phyloP scores from a whole-genome alignment of 2,329 filamentous ascomycete genomes.

The Talaromyces marneffei region DNA sequence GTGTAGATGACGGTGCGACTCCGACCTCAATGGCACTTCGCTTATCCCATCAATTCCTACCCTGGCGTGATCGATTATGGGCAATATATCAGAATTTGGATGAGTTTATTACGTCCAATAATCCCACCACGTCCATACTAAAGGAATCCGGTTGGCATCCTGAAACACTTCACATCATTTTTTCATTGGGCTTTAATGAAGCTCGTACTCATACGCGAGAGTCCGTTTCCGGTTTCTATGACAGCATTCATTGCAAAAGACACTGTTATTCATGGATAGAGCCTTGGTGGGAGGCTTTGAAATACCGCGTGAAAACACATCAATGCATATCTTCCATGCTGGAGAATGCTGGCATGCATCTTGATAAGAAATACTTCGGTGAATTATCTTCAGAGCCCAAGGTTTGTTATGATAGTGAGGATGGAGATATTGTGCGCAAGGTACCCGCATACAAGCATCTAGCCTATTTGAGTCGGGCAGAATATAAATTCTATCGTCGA shows the following conservation, averaged over 20 bases:
- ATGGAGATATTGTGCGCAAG: background rate
- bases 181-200: background rate
- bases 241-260: no score
- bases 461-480: no score
- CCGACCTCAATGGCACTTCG: background rate
- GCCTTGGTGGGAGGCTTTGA: conserved; percentile 9
- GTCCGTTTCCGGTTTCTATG: background rate
- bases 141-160: background rate
- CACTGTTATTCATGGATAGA: background rate
- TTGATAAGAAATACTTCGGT: background rate
- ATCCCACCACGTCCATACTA: background rate
- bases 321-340: background rate
- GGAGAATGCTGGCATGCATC: background rate
- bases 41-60: background rate
- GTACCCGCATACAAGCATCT: background rate
- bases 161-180: background rate
- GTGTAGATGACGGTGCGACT: background rate
- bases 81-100: background rate
- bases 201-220: background rate
- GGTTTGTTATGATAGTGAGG: background rate
- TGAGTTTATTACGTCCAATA: background rate
- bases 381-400: background rate
- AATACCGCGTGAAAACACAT: background rate
- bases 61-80: background rate
- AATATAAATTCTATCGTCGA: background rate